Evolutionary conservation across 805 yeast genomes (phyloP), one percentile per base, ranked within the genome.

Genomic region (Lipomyces kockii): DNA sequence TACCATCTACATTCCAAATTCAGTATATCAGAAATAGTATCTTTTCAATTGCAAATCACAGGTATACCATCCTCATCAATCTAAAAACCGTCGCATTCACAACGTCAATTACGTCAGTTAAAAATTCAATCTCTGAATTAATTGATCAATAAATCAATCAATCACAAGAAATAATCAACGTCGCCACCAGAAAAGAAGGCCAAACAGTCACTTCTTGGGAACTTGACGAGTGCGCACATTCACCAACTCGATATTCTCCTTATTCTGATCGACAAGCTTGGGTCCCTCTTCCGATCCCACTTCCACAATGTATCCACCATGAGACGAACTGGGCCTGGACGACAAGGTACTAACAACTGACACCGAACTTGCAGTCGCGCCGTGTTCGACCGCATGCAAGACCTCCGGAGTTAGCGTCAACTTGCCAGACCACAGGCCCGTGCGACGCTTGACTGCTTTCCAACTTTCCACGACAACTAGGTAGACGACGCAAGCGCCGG

Each of bases 391-490:
- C n/a, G 14, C 53, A n/a, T 14, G 27, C 11, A 49, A 11, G 29
- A 46, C 29, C 32, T 49, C 62, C 8, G 20, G 29, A 1, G 62
- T 52, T 17, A 60, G 11, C 32, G 29, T 43, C 12, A 34, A 17
- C 52, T 66, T 66, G 57, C 71, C 71, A 3, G 71, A 68, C 71
- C 71, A 68, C 8, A 68, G 29, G 2, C 63, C 62, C 9, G n/a
- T 17, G 37, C 65, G 62, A 32, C 97, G 84, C 80, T 91, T 91
- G 74, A 78, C 70, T 77, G 82, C 85, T 76, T 91, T 91, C 85
- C 89, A 90, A 12, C 80, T 64, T 77, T 91, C 97, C 68, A 86
- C 84, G 9, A 87, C 87, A 3, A 78, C 68, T 72, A 90, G 81
- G 76, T 89, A 91, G 6, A 85, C 64, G 3, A 89, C 80, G 69